Base-by-base conservation (phyloP, 805 yeast species). In the Candida silvicultrix region DNA sequence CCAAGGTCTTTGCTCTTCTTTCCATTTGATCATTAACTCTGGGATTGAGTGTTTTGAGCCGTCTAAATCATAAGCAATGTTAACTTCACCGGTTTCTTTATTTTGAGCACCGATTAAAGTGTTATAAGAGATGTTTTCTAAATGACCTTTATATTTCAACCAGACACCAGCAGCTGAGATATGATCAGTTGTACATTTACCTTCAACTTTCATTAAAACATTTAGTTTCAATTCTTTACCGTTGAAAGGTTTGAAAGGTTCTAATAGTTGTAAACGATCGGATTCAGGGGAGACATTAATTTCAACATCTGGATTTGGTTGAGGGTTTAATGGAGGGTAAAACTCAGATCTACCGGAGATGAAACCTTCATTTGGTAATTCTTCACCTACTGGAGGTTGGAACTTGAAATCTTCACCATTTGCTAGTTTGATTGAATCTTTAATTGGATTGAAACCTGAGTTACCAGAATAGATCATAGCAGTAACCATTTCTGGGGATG, bases 151-250 rank as follows among this genome's bases (percentile, higher is more conserved):
- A 73, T 94, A 92, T 74, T 94, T 94, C 69, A 92, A 78, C 99
- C 99, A 92, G 15, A 84, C 95, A 62, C 99, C 99, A 40, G 99
- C 99, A 44, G 98, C 98, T 22, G 97, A 89, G 57, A 92, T 94
- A 65, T 92, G 99, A 66, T 92, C 99, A 35, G 99, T 92, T 38
- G 99, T 92, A 75, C 98, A 94, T 69, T 92, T 92, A 53, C 99
- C 99, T 69, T 89, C 92, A 40, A 94, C 98, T 70, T 92, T 92
- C 62, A 92, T 68, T 50, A 90, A 70, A 2, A 92, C 86, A 41
- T 79, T 79, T 31, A 89, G 79, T 51, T 78, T 73, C 53, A 92
- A 68, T 65, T 92, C 99, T 62, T 87, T 65, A 45, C 95, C 95
- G 50, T 82, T 70, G 95, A 97, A 92, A 20, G 92, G 76, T 40